Percentiles rank a stretch among this genome's conserved stretches.
These are phyloP conservation scores for Thielaviopsis ethacetica DNA, from an alignment of 2,329 filamentous ascomycete species.

Conservation along the genomic window DNA sequence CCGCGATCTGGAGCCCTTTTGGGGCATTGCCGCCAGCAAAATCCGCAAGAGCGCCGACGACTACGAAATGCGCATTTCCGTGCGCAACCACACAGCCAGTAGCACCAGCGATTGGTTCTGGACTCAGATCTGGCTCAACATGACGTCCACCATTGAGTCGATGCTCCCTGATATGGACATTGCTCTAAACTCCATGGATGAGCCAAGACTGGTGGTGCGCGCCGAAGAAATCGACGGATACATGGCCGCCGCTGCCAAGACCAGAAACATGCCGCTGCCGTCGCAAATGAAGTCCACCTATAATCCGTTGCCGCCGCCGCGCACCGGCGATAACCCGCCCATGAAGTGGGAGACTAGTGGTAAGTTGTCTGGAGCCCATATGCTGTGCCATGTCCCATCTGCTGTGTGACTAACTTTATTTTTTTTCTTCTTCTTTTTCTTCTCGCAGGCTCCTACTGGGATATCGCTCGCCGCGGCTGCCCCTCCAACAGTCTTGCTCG, in stretches of 20 bases:
- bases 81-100: conserved; percentile 35
- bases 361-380: conserved; percentile 17
- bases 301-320: conserved; percentile 23
- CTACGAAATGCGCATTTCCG: conserved; percentile 45
- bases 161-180: conserved; percentile 51
- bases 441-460: conserved; percentile 35
- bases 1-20: conserved; percentile 42
- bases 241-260: conserved; percentile 35
- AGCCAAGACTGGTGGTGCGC: conserved; percentile 45
- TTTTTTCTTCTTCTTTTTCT: no score
- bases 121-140: conserved; percentile 38
- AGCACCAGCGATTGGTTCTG: conserved; percentile 39
- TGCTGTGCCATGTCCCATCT: not conserved
- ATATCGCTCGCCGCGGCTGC: conserved; percentile 42
- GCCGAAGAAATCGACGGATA: conserved; percentile 43
- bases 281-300: conserved; percentile 30
- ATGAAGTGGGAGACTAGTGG: conserved; percentile 36
- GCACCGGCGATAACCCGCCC: conserved; percentile 16
- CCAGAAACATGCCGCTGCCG: conserved; percentile 26
- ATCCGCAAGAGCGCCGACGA: conserved; percentile 36
- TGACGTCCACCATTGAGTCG: conserved; percentile 36
- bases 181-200: conserved; percentile 50
- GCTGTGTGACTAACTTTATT: not conserved
- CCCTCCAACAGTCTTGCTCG: conserved; percentile 45
- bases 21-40: conserved; percentile 30